Percentiles rank a stretch among this genome's conserved stretches.
These are phyloP conservation scores for Ensete glaucum DNA, from an alignment of 176 grass and related monocot genomes.

Conservation along the genomic window DNA sequence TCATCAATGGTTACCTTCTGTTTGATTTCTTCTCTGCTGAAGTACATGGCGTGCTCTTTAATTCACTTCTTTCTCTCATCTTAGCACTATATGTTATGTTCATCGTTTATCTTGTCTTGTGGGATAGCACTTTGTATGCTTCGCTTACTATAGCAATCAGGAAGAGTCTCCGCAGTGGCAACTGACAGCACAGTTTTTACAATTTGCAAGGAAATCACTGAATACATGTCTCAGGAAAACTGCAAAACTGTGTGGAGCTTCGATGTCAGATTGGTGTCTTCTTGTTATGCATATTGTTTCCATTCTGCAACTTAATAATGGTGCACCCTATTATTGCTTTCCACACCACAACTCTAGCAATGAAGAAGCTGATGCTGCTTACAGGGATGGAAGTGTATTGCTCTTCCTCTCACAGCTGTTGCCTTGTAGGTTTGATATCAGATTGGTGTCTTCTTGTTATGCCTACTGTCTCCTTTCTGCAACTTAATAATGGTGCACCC, in stretches of 20 bases:
- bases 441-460: neutral
- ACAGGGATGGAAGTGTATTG: neutral
- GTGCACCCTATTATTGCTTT: neutral
- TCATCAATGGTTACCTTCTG: slow-evolving; percentile 8
- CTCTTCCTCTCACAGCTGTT: neutral
- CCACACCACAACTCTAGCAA: neutral
- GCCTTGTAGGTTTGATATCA: neutral
- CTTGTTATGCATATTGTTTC: neutral
- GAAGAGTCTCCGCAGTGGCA: neutral
- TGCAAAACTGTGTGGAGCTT: too few species aligned
- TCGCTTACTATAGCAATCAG: neutral
- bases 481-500: neutral
- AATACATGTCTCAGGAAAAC: too few species aligned
- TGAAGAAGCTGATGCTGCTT: neutral
- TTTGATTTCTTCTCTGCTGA: slow-evolving; percentile 9
- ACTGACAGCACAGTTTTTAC: neutral
- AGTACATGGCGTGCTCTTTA: slow-evolving; percentile 1
- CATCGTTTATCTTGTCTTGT: neutral
- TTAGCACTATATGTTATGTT: neutral
- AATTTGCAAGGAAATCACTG: neutral
- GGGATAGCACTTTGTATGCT: neutral
- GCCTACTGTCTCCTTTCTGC: neutral
- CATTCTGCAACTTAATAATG: neutral
- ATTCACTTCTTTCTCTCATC: neutral
- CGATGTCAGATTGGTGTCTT: neutral